Evolutionary conservation across 805 yeast genomes (phyloP).

Genomic region (Blastobotrys parvus): DNA sequence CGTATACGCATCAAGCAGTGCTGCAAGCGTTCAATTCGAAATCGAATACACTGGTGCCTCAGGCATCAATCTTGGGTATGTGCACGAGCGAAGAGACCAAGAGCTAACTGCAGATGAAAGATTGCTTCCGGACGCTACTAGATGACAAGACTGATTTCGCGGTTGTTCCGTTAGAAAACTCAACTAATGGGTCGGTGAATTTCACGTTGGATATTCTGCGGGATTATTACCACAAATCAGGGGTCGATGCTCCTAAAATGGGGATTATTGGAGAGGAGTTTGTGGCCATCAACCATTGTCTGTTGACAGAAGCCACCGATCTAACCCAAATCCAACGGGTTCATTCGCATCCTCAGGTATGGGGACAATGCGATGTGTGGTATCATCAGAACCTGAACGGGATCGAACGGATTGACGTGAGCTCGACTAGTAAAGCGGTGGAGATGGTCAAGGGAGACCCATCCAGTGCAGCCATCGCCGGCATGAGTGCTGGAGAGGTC

Average conservation of each 20-base stretch:
- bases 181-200: slow-evolving; percentile 90
- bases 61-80: slow-evolving; percentile 19
- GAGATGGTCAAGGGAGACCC: slow-evolving; percentile 41
- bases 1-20: slow-evolving; percentile 86
- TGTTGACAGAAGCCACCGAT: slow-evolving; percentile 38
- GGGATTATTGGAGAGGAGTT: slow-evolving; percentile 67
- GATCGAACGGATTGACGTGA: slow-evolving; percentile 51
- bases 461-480: slow-evolving; percentile 62
- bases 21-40: slow-evolving; percentile 29
- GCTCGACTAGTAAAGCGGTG: slow-evolving; percentile 84
- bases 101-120: slow-evolving; percentile 34
- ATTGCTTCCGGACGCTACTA: slow-evolving; percentile 54
- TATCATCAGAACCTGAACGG: slow-evolving; percentile 29
- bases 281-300: slow-evolving; percentile 74
- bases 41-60: slow-evolving; percentile 20
- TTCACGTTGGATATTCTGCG: slow-evolving; percentile 75
- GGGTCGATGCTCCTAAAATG: slow-evolving; percentile 30
- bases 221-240: slow-evolving; percentile 29
- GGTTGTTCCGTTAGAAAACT: slow-evolving; percentile 86
- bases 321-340: slow-evolving; percentile 44
- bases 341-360: slow-evolving; percentile 94
- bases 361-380: slow-evolving; percentile 82
- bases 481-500: slow-evolving; percentile 55
- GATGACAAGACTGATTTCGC: slow-evolving; percentile 50
- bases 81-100: slow-evolving; percentile 39